Evolutionary conservation across 371 early-diverging fungal genomes (phyloP).

Genomic region (Smittium culicis): DNA sequence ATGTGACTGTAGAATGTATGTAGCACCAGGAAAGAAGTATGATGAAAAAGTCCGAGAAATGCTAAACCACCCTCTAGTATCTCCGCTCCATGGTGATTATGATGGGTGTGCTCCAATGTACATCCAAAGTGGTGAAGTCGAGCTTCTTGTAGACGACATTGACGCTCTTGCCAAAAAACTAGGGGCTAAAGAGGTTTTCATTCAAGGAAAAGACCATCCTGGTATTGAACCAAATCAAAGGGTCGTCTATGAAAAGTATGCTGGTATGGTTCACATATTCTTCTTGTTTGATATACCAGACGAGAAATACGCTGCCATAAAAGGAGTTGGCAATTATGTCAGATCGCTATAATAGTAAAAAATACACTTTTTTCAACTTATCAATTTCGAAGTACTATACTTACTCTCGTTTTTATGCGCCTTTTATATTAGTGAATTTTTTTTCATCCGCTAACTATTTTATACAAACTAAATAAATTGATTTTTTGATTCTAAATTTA

Average conservation of each 20-base stretch:
- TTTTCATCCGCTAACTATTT: no score
- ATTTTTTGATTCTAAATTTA: no score
- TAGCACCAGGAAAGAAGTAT: conserved; percentile 19
- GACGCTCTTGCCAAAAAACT: conserved; percentile 19
- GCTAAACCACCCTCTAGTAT: conserved; percentile 22
- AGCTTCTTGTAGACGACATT: conserved; percentile 20
- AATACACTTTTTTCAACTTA: no score
- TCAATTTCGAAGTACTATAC: no score
- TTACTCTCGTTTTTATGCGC: no score
- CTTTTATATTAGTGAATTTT: no score
- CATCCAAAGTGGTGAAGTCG: conserved; percentile 37
- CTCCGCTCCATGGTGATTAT: conserved; percentile 35
- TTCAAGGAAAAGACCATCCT: conserved; percentile 5
- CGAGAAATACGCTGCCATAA: conserved; percentile 9
- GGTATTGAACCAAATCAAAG: background rate
- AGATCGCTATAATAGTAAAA: conserved; percentile 2
- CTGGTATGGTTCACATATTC: conserved; percentile 11
- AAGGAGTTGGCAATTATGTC: conserved; percentile 8
- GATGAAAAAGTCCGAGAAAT: conserved; percentile 16
- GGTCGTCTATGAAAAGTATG: conserved; percentile 10
- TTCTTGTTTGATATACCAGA: conserved; percentile 7
- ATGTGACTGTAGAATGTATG: conserved; percentile 21
- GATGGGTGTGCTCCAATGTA: conserved; percentile 33
- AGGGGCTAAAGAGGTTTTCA: background rate
- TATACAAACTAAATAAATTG: no score